Evolutionary conservation across 768 basidiomycete genomes (phyloP).

Genomic region (Albatrellus ellisii): DNA sequence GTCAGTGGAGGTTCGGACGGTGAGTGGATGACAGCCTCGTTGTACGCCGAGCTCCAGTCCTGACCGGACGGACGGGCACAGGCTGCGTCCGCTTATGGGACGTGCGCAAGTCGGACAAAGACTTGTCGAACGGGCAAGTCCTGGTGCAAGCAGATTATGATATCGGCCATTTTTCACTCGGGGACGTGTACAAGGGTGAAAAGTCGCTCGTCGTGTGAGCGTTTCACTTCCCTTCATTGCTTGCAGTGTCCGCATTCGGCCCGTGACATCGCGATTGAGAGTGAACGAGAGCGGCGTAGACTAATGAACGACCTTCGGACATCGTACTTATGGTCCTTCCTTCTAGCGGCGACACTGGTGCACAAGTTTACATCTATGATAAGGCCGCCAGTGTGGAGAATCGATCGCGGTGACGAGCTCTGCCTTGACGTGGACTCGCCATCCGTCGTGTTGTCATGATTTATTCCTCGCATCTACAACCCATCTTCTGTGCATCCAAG

Average conservation of each 20-base stretch:
- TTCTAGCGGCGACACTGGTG: conserved; percentile 12
- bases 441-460: neutral
- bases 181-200: conserved; percentile 9
- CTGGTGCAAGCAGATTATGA: conserved; percentile 8
- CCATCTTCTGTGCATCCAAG: too few relatives aligned
- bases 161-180: conserved; percentile 13
- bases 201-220: conserved; percentile 12
- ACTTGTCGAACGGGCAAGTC: conserved; percentile 8
- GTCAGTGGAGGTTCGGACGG: conserved; percentile 13
- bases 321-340: neutral
- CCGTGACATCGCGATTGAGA: neutral
- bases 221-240: neutral
- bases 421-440: neutral
- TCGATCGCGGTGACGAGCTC: neutral
- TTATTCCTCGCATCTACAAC: too few relatives aligned
- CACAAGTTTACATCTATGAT: conserved; percentile 11
- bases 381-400: neutral
- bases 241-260: too few relatives aligned
- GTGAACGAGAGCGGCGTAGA: neutral
- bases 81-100: conserved; percentile 14
- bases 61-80: neutral
- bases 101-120: conserved; percentile 9
- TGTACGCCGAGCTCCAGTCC: neutral
- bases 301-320: neutral
- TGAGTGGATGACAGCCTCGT: conserved; percentile 3